Conservation (phyloP, 2,329 filamentous ascomycete genomes). For the Xenosphaeropsis pyriputrescens region DNA sequence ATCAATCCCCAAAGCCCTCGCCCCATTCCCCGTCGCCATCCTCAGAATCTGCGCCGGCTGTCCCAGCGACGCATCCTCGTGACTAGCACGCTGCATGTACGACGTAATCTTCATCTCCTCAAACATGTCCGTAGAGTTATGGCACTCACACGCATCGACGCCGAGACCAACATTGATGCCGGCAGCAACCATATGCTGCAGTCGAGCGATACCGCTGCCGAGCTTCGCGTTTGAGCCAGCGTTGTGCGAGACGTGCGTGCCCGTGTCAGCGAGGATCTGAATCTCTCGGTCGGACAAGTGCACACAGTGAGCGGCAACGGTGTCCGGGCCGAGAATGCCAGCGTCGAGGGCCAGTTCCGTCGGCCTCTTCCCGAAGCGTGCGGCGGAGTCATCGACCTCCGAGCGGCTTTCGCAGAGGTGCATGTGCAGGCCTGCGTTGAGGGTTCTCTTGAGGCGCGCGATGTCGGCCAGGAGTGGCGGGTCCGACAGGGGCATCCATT, state of each 20-base stretch:
- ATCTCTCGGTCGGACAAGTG: slow-evolving; percentile 10
- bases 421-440: slow-evolving; percentile 9
- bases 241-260: slow-evolving; percentile 9
- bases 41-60: slow-evolving; percentile 9
- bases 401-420: slow-evolving; percentile 10
- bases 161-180: slow-evolving; percentile 13
- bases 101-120: slow-evolving; percentile 13
- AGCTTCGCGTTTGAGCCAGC: slow-evolving; percentile 12
- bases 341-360: slow-evolving; percentile 9
- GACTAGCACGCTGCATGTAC: slow-evolving; percentile 9
- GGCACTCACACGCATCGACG: slow-evolving; percentile 13
- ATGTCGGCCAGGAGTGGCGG: slow-evolving; percentile 6
- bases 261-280: slow-evolving; percentile 7
- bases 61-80: slow-evolving; percentile 7
- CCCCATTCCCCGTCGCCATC: slow-evolving; percentile 12
- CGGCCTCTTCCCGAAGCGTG: slow-evolving; percentile 8
- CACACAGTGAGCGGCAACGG: slow-evolving; percentile 11
- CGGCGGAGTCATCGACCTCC: slow-evolving; percentile 6
- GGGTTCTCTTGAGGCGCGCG: slow-evolving; percentile 6
- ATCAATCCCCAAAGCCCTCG: slow-evolving; percentile 9
- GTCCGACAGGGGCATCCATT: slow-evolving; percentile 11
- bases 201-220: slow-evolving; percentile 8
- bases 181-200: slow-evolving; percentile 8
- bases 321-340: slow-evolving; percentile 8
- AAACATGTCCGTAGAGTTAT: slow-evolving; percentile 14